Base-by-base conservation (phyloP, 1,139 yeast genomes). In the Yamadazyma triangularis region DNA sequence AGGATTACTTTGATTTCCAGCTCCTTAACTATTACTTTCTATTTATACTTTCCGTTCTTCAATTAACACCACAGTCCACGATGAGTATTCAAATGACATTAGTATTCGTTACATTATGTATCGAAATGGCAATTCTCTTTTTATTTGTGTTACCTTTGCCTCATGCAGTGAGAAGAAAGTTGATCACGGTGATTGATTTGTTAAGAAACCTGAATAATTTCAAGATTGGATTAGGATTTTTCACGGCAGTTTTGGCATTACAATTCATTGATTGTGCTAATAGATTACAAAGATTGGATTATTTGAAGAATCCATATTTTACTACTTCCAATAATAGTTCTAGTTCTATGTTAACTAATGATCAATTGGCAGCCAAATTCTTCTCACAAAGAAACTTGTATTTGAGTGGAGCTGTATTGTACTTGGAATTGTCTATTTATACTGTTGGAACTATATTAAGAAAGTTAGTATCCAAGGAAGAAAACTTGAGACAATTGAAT, bases 361-460 rank as follows among this genome's bases (percentile, higher is more conserved):
- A 68, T 20, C 68, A 61, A 48, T 56, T 66, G 49, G 73, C 73
- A n/a, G 54, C 67, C 33, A 75, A 77, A 44, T 80, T 83, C 42
- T 79, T 79, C 45, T 70, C 81, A 27, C 88, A 82, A 51, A 67
- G 91, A 48, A 82, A 82, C 46, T 61, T 80, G 41, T 81, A 82
- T 52, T 69, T 82, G 37, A 71, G 81, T 12, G 89, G 88, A 3
- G 85, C 85, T 6, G 79, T 80, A 3, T 53, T 80, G 40, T 80
- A 79, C 52, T 68, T 79, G 41, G 69, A 64, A 38, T 42, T 77
- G 31, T 79, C 84, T 4, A 76, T 79, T 34, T 67, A 65, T 31
- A 78, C 82, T 6, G 77, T 78, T 26, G 62, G 73, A 39, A 62
- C 72, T 23, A 65, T 80, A 32, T 64, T 80, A 28, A 69, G 65